phyloP scores from a whole-genome alignment of 441 rosid species.

The Arabidopsis hybrid region DNA sequence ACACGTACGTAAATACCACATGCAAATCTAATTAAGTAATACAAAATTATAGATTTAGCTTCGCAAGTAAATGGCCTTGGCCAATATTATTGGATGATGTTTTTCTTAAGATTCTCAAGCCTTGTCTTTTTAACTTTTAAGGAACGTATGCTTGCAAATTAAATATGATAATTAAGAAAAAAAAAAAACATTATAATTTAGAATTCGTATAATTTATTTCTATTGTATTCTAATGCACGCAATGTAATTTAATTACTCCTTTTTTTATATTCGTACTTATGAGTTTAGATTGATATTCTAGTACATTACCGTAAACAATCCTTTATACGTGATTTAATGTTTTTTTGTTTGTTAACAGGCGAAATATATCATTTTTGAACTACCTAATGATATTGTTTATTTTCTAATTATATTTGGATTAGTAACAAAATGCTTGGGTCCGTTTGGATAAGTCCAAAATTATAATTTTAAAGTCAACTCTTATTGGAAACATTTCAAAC shows the following conservation, averaged over 20 bases:
- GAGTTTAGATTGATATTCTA: too few species aligned
- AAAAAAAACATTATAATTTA: too few species aligned
- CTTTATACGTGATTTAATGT: background rate
- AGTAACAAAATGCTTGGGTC: too few species aligned
- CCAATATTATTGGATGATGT: conserved; percentile 13
- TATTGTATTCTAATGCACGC: background rate
- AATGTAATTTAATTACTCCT: background rate
- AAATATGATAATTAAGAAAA: conserved; percentile 3
- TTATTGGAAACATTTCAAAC: too few species aligned
- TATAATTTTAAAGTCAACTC: too few species aligned
- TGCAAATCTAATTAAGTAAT: conserved; percentile 4
- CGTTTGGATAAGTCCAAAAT: too few species aligned
- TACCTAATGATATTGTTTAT: too few species aligned
- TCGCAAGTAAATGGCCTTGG: conserved; percentile 1
- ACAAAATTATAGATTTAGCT: background rate
- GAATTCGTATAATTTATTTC: background rate
- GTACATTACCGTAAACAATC: background rate
- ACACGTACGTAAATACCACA: conserved; percentile 10
- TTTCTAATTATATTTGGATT: too few species aligned
- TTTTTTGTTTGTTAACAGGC: too few species aligned
- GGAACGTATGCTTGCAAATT: background rate
- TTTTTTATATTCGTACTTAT: too few species aligned
- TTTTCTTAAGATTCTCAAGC: background rate
- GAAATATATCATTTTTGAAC: too few species aligned
- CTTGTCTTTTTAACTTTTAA: background rate